Evolutionary conservation across 495 filamentous ascomycete species (phyloP).

Genomic region (Aspergillus biplanus): DNA sequence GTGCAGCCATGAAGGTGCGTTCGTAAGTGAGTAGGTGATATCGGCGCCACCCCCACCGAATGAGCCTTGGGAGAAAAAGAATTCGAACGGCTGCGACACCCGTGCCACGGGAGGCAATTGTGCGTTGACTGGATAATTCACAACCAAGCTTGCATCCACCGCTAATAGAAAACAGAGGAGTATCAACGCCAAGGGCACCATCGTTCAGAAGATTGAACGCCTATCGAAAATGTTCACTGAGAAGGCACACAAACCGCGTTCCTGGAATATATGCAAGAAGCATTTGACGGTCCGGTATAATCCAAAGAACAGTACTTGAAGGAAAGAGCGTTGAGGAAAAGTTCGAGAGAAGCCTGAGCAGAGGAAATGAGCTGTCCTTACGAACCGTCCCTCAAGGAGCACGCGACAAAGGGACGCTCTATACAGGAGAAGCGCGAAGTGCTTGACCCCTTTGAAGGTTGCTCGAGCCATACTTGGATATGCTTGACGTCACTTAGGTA

Average conservation of each 20-base stretch:
- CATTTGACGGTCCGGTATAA: conserved; percentile 13
- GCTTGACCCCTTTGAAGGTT: conserved; percentile 32
- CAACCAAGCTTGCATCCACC: conserved; percentile 48
- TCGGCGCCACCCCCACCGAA: conserved; percentile 57
- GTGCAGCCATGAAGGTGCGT: conserved; percentile 69
- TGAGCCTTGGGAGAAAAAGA: conserved; percentile 69
- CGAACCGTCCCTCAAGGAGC: conserved; percentile 30
- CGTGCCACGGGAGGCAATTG: conserved; percentile 78
- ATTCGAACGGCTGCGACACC: conserved; percentile 63
- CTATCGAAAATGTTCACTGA: conserved; percentile 13
- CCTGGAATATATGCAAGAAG: neutral
- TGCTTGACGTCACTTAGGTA: conserved; percentile 49
- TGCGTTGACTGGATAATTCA: conserved; percentile 73
- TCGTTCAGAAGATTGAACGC: conserved; percentile 26
- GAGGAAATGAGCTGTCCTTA: conserved; percentile 30
- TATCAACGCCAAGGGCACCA: conserved; percentile 37
- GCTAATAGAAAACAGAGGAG: conserved; percentile 37
- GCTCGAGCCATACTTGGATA: conserved; percentile 52
- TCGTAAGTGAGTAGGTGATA: conserved; percentile 64
- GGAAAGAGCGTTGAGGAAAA: conserved; percentile 15
- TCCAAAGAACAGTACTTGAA: conserved; percentile 15
- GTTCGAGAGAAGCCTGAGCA: conserved; percentile 18
- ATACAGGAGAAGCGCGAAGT: conserved; percentile 41
- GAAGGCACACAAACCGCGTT: conserved; percentile 24
- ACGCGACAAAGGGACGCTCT: conserved; percentile 38